phyloP scores from a whole-genome alignment of 169 alveolate genomes.

The Eimeria mitis region DNA sequence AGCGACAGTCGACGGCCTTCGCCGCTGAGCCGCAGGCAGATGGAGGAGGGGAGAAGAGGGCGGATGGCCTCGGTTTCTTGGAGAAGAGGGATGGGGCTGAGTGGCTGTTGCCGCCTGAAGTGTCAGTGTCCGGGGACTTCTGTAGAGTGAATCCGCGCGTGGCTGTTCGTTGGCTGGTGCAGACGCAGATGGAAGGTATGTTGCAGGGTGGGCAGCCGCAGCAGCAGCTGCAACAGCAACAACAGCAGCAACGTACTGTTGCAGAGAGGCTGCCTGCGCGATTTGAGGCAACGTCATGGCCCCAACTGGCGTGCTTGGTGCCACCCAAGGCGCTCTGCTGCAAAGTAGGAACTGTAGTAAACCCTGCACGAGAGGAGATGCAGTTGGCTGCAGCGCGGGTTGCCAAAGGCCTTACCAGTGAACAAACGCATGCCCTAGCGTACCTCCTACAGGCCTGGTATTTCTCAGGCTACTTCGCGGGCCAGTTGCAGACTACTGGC shows the following conservation, averaged over 20 bases:
- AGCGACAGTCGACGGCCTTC: not conserved
- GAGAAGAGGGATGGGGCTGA: not conserved
- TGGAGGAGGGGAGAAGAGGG: not conserved
- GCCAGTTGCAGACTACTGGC: conserved; percentile 84
- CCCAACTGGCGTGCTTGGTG: conserved; percentile 58
- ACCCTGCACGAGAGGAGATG: conserved; percentile 33
- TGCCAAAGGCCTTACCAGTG: not conserved
- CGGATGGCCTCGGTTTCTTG: not conserved
- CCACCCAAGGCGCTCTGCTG: conserved; percentile 17
- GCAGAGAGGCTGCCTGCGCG: not conserved
- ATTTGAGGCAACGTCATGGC: not conserved
- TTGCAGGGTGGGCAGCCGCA: not conserved
- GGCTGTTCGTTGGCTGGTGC: conserved; percentile 55
- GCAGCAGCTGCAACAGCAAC: not conserved
- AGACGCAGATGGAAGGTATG: conserved; percentile 8
- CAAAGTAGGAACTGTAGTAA: not conserved
- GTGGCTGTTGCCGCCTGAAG: conserved; percentile 33
- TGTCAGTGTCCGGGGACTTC: conserved; percentile 15
- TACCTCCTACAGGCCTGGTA: conserved; percentile 59
- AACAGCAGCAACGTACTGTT: not conserved
- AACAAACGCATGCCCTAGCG: not conserved
- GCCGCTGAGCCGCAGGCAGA: not conserved
- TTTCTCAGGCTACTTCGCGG: conserved; percentile 42
- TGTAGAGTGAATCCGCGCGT: conserved; percentile 44
- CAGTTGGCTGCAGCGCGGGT: not conserved